A percentile compares a stretch with the other conserved stretches of the same genome.
Evolutionary conservation across 129 eudicot genomes (phyloP).

Genomic region (Lactuca sativa): DNA sequence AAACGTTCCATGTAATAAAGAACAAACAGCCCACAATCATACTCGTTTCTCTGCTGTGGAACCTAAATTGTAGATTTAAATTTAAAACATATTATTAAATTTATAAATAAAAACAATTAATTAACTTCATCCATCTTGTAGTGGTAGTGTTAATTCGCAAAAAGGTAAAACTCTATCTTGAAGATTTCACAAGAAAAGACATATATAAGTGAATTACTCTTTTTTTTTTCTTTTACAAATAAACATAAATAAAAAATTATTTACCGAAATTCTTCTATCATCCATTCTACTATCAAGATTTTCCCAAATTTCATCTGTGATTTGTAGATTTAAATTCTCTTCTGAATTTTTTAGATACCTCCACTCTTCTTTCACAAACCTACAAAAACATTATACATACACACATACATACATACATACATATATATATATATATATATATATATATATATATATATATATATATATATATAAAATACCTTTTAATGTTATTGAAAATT

Average conservation of each 20-base stretch:
- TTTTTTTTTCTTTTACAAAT: too few species aligned
- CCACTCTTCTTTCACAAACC: conserved; percentile 83
- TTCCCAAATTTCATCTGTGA: conserved; percentile 53
- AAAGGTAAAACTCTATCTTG: too few species aligned
- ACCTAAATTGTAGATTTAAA: conserved; percentile 47
- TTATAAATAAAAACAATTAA: neutral
- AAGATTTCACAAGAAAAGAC: too few species aligned
- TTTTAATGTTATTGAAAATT: conserved; percentile 52
- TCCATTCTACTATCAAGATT: conserved; percentile 53
- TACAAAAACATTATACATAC: conserved; percentile 10
- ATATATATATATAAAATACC: conserved; percentile 34
- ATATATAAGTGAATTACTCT: too few species aligned
- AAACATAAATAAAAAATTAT: neutral
- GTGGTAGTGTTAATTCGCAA: too few species aligned
- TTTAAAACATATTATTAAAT: neutral
- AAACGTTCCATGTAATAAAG: conserved; percentile 74
- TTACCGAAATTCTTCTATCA: conserved; percentile 50
- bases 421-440: too few species aligned
- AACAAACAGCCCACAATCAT: conserved; percentile 88
- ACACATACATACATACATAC: too few species aligned
- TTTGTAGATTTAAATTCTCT: conserved; percentile 39
- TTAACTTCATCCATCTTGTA: neutral
- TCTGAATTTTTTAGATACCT: conserved; percentile 42
- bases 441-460: too few species aligned
- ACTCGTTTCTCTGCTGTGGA: conserved; percentile 68